Percentiles rank a stretch among this genome's conserved stretches.
phyloP scores from a whole-genome alignment of 352 stramenopile species.

The Phytophthora tubulina region DNA sequence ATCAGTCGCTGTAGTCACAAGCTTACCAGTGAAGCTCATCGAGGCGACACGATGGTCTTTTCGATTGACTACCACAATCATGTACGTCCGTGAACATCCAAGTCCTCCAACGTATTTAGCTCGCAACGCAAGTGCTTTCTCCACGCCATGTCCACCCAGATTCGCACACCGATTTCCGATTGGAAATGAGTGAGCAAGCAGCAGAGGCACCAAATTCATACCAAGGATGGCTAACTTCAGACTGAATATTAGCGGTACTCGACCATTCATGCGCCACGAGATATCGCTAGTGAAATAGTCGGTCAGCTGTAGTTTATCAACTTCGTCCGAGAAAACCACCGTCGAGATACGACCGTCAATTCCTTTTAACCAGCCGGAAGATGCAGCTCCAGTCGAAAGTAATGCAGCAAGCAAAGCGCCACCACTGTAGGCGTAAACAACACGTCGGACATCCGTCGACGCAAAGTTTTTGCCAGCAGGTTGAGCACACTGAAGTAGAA shows the following conservation, averaged over 20 bases:
- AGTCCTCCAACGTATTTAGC: conserved; percentile 43
- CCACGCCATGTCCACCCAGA: conserved; percentile 16
- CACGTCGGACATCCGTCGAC: conserved; percentile 38
- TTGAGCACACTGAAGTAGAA: not conserved
- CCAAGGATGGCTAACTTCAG: conserved; percentile 40
- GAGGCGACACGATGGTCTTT: not conserved
- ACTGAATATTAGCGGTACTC: conserved; percentile 28
- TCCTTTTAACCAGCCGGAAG: conserved; percentile 22
- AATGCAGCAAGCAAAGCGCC: conserved; percentile 39
- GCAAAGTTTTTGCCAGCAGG: not conserved
- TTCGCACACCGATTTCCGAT: not conserved
- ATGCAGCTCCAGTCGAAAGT: conserved; percentile 17
- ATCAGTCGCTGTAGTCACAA: not conserved
- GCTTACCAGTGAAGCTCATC: not conserved
- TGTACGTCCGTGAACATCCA: conserved; percentile 16
- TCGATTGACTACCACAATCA: conserved; percentile 16
- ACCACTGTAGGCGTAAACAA: conserved; percentile 46
- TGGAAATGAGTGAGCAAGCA: conserved; percentile 30
- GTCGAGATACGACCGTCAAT: conserved; percentile 38
- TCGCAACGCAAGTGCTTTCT: conserved; percentile 38
- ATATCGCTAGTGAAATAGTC: conserved; percentile 38
- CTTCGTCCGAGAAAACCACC: conserved; percentile 39
- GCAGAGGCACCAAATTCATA: conserved; percentile 40
- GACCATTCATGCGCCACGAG: conserved; percentile 46
- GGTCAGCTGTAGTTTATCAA: conserved; percentile 18